Evolutionary conservation across 2,329 filamentous ascomycete species (phyloP).

Genomic region (Diaporthe aspalathi): DNA sequence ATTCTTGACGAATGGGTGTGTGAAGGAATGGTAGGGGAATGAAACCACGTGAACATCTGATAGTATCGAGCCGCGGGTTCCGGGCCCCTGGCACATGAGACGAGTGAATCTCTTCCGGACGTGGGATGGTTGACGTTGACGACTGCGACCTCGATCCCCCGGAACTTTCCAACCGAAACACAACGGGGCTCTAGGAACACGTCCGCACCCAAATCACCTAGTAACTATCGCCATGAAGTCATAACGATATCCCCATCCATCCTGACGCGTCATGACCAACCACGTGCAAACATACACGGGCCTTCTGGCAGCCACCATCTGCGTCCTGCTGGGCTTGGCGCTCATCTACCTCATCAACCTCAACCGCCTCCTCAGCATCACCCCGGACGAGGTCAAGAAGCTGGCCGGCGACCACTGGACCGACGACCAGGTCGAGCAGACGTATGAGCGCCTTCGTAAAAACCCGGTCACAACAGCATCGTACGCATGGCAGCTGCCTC

Average conservation of each 20-base stretch:
- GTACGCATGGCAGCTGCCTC: slow-evolving; percentile 48
- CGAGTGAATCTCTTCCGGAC: not conserved
- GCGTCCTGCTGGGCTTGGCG: slow-evolving; percentile 2
- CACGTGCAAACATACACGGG: not conserved
- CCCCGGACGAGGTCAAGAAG: slow-evolving; percentile 46
- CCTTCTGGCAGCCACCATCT: not conserved
- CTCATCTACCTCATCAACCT: slow-evolving; percentile 44
- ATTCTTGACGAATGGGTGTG: not conserved
- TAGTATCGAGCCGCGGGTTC: slow-evolving; percentile 11
- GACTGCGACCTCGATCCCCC: not conserved
- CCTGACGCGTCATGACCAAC: not conserved
- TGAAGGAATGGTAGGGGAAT: not conserved
- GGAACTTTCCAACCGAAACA: slow-evolving; percentile 10
- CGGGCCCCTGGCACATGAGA: slow-evolving; percentile 22
- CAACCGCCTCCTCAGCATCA: slow-evolving; percentile 47
- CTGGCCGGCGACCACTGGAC: slow-evolving; percentile 49
- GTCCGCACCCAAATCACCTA: too few species aligned
- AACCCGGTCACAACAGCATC: slow-evolving; percentile 44
- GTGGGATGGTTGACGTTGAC: slow-evolving; percentile 16
- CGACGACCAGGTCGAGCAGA: slow-evolving; percentile 45
- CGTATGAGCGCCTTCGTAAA: slow-evolving; percentile 47
- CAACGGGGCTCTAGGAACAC: not conserved
- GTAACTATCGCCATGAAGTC: not conserved
- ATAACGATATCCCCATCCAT: not conserved
- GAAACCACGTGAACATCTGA: not conserved